phyloP scores from a whole-genome alignment of 805 yeast genomes.

The Saccharomycopsis fermentans region DNA sequence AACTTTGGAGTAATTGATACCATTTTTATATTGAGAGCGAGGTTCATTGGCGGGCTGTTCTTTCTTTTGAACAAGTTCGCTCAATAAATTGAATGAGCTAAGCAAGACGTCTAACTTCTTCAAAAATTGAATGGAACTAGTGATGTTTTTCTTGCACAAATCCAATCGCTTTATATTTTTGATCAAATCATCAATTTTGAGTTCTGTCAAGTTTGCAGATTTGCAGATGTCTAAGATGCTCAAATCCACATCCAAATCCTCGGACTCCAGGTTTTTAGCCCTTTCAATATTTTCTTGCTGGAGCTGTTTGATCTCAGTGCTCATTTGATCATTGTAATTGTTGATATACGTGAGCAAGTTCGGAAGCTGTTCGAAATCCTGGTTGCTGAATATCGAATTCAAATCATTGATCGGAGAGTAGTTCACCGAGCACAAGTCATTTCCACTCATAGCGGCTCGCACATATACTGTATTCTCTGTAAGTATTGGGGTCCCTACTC shows the following conservation, averaged over 20 bases:
- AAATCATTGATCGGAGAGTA: constrained; percentile 51
- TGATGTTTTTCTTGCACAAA: constrained; percentile 73
- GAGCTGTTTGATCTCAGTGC: constrained; percentile 32
- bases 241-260: constrained; percentile 26
- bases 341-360: constrained; percentile 39
- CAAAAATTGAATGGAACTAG: constrained; percentile 73
- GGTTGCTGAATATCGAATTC: constrained; percentile 38
- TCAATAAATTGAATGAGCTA: constrained; percentile 56
- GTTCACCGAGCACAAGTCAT: constrained; percentile 23
- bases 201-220: constrained; percentile 46
- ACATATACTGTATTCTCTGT: not conserved
- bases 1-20: constrained; percentile 40
- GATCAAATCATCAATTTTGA: constrained; percentile 59
- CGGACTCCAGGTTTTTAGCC: not conserved
- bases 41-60: constrained; percentile 29
- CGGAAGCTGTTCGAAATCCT: constrained; percentile 43
- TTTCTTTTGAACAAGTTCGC: constrained; percentile 32
- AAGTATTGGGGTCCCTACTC: not conserved
- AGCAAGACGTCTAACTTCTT: constrained; percentile 81
- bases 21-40: constrained; percentile 7
- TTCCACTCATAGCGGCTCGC: constrained; percentile 19
- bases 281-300: not conserved
- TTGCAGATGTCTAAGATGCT: constrained; percentile 35
- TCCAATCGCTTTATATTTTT: constrained; percentile 70
- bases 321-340: constrained; percentile 40